Evolutionary conservation across 108 stramenopile species (phyloP).

Genomic region (Parmales sp.): DNA sequence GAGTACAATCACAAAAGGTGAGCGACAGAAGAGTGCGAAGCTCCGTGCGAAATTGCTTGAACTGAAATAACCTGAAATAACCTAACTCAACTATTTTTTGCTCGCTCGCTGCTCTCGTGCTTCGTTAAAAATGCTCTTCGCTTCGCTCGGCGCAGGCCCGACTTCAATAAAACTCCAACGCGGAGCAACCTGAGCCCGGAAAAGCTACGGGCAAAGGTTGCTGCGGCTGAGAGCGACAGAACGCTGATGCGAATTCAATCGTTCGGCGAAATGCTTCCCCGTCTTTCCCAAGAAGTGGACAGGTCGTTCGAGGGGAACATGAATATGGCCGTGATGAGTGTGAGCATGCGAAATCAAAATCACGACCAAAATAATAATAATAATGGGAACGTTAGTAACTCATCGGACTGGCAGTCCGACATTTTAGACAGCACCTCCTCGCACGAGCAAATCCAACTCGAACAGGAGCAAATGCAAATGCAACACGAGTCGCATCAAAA

Average conservation of each 20-base stretch:
- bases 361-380: neutral
- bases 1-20: neutral
- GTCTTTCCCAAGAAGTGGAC: neutral
- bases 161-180: neutral
- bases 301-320: neutral
- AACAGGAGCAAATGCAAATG: no score
- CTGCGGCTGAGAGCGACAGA: neutral
- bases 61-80: neutral
- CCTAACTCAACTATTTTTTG: no score
- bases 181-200: neutral
- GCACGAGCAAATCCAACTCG: neutral
- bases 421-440: neutral
- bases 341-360: neutral
- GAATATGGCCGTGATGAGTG: neutral
- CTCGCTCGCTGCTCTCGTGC: no score
- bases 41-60: no score
- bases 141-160: neutral
- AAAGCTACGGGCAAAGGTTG: neutral
- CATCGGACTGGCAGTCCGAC: neutral
- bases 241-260: slow-evolving; percentile 3
- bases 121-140: neutral
- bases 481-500: neutral
- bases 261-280: slow-evolving; percentile 10
- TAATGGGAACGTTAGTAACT: neutral
- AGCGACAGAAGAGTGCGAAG: neutral